Evolutionary conservation across 2,329 filamentous ascomycete genomes (phyloP), one percentile per base, ranked within the genome.

Genomic region (Kalmusia sp.): DNA sequence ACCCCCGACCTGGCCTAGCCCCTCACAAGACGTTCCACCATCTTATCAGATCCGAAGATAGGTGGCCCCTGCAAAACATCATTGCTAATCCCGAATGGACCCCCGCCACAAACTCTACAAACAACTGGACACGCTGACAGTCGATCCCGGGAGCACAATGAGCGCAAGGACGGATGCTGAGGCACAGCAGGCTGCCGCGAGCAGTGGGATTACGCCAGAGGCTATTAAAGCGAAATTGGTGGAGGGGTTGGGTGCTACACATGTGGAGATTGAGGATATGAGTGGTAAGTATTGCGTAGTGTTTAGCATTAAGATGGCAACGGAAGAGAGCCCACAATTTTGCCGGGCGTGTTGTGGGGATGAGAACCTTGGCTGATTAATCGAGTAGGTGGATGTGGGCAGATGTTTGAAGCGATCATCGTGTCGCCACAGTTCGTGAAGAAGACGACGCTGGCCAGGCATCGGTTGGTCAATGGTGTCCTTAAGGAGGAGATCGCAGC

Each of bases 221-320:
- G 83, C 82, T 43, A 81, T 98, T 49, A 87, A 84, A 69, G 78
- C 79, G 37, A 90, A 88, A 54, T 82, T 97, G 63, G 83, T 81
- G 31, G 80, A 88, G 64, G 86, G 87, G 60, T 81, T 97, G 49
- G 82, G 86, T 52, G 92, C 92, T 19, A 82, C 83, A 24, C 85
- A 96, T 77, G 92, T 96, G 59, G 88, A 95, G 67, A 92, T 97
- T 64, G 89, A 91, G 60, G 93, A 98, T 77, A 87, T 96, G 81
- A 96, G 92, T 60, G 93, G 93, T 96, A 84, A 54, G 80, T 72
- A 28, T 25, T 9, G 30, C 14, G 12, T 44, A 41, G 17, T 45
- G 51, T 38, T 28, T 45, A 19, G 15, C 6, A 15, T 14, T 35
- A 12, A 14, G 14, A 33, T 40, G 2, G 25, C 17, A 14, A 22